Conservation (phyloP, 75 land plant species). For the Pinus tabuliformis region DNA sequence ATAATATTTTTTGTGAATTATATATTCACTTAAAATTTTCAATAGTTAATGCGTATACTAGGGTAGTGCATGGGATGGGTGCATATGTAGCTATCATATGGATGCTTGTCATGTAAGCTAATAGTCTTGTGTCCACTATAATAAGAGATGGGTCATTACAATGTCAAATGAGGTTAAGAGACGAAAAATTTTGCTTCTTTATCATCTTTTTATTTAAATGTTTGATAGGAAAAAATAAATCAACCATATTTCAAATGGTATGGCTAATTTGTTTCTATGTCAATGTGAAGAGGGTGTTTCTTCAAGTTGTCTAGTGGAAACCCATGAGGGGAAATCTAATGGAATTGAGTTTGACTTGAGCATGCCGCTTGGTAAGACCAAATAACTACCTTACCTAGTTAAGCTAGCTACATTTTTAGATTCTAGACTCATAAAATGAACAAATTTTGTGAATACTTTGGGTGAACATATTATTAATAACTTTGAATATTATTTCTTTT, state of each 20-base stretch:
- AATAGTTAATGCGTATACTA: too few relatives aligned
- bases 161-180: conserved; percentile 8
- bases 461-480: neutral
- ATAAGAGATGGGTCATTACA: too few relatives aligned
- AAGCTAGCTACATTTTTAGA: conserved; percentile 39
- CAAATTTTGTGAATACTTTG: neutral
- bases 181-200: neutral
- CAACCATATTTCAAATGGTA: too few relatives aligned
- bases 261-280: too few relatives aligned
- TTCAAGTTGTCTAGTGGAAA: conserved; percentile 1
- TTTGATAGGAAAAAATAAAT: too few relatives aligned
- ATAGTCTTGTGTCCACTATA: too few relatives aligned
- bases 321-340: neutral
- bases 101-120: too few relatives aligned
- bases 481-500: neutral
- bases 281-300: conserved; percentile 1
- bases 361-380: conserved; percentile 30
- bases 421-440: too few relatives aligned
- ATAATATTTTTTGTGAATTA: too few relatives aligned
- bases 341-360: conserved; percentile 15
- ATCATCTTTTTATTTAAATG: neutral
- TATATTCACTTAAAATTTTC: too few relatives aligned
- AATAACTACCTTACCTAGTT: conserved; percentile 60
- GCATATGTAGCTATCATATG: too few relatives aligned
- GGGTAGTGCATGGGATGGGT: too few relatives aligned